phyloP scores from a whole-genome alignment of 306 rosid species.

The Gillenia trifoliata region DNA sequence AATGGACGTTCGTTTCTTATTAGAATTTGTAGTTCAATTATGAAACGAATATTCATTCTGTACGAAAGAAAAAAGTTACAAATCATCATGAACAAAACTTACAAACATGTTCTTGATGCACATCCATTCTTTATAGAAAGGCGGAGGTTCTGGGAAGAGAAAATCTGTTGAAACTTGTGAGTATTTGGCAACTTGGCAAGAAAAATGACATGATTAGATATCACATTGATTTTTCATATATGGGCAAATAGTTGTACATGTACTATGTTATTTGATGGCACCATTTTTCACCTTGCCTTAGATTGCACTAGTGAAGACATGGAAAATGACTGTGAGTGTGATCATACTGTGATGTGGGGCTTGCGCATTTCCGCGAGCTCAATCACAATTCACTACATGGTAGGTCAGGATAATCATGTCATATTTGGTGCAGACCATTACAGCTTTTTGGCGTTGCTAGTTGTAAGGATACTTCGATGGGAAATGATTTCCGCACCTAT shows the following conservation, averaged over 20 bases:
- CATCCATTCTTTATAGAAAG: too few species aligned
- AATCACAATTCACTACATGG: neutral
- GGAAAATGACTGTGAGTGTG: neutral
- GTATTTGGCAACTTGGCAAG: neutral
- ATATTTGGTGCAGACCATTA: neutral
- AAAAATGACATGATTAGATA: neutral
- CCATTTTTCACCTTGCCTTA: neutral
- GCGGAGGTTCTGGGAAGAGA: too few species aligned
- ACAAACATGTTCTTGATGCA: too few species aligned
- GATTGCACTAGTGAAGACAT: neutral
- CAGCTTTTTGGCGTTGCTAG: neutral
- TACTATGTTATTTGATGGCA: neutral
- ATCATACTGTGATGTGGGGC: conserved; percentile 3
- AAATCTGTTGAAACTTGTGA: neutral
- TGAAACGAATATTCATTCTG: neutral
- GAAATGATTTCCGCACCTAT: neutral
- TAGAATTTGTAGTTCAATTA: neutral
- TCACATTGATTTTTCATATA: neutral
- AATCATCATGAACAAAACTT: too few species aligned
- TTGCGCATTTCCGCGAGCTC: neutral
- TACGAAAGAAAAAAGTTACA: neutral
- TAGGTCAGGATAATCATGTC: conserved; percentile 12
- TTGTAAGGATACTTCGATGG: neutral
- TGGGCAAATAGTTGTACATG: neutral
- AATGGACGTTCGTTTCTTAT: too few species aligned